phyloP scores from a whole-genome alignment of 805 yeast species.

The Suhomyces kilbournensis region DNA sequence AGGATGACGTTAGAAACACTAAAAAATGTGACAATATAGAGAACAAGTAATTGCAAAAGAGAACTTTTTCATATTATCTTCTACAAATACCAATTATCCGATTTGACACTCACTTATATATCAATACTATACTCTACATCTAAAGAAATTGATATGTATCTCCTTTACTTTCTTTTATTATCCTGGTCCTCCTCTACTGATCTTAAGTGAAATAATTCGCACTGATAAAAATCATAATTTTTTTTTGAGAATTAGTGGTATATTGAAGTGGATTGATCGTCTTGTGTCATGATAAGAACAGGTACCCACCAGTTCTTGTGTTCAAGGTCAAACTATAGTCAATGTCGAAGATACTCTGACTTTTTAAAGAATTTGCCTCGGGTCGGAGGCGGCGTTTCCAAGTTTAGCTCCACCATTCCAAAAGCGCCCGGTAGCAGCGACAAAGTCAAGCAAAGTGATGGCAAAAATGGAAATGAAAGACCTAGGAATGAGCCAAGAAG shows the following conservation, averaged over 20 bases:
- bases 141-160: not conserved
- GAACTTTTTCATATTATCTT: not conserved
- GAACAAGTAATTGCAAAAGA: not conserved
- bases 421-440: not conserved
- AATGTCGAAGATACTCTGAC: constrained; percentile 12
- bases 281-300: not conserved
- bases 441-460: not conserved
- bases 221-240: not conserved
- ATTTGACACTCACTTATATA: not conserved
- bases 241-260: not conserved
- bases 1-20: too few relatives aligned
- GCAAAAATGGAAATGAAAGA: not conserved
- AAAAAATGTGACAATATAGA: too few relatives aligned
- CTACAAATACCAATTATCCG: not conserved
- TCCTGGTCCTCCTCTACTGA: not conserved
- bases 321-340: not conserved
- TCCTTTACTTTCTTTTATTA: not conserved
- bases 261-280: not conserved
- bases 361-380: constrained; percentile 27
- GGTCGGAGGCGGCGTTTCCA: constrained; percentile 19
- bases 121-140: too few relatives aligned
- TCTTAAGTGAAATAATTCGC: not conserved
- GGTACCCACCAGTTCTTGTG: not conserved
- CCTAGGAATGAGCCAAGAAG: not conserved
- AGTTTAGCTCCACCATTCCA: constrained; percentile 9